Base-by-base conservation (phyloP, 2,329 filamentous ascomycete genomes). In the Aspergillus vadensis region DNA sequence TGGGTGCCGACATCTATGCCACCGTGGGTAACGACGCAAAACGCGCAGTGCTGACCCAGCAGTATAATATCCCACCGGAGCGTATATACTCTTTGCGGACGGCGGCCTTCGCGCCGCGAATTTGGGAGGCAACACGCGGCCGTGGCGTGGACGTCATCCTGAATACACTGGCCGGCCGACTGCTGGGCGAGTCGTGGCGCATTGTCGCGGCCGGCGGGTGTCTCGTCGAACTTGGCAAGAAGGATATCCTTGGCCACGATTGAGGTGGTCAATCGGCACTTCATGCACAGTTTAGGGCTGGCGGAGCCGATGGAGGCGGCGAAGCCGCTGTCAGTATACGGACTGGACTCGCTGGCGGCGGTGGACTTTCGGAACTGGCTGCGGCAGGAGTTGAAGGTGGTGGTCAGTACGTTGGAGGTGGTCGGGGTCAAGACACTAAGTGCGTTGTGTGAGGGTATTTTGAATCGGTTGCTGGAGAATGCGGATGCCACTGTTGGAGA, bases 81-180 rank as follows among this genome's bases (percentile, higher is more conserved):
- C 65, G 48, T 25, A 72, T 72, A 10, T 72, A 70, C 52, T 61
- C 63, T 17, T 72, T 69, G 1, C 23, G 69, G 19, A 55, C 59
- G 21, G 48, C 39, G 12, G 30, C 48, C 14, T 72, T 72, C 38
- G 23, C 65, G 1, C 10, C 19, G 2, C 60, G 23, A 8, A 36
- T 73, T 2, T 56, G 67, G 27, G 25, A 49, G 6, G 58, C 60
- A 10, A 72, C 69, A 0, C 50, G 59, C n/a, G 66, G 67, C 2
- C 51, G 44, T 12, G 70, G 69, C 4, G 65, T 71, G 8, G 66
- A 73, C 55, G 39, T 72, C 8, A 59, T 64, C 19, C 27, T 63
- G 1, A 63, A 63, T 38, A 58, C 59, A 8, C 36, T 61, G 30
- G 55, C 59, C 10, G 59, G 59, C 3, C 50, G 58, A 15, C 21